A percentile compares a stretch with the other conserved stretches of the same genome.
phyloP scores from a whole-genome alignment of 108 stramenopile genomes.

The Fragilaria radians region DNA sequence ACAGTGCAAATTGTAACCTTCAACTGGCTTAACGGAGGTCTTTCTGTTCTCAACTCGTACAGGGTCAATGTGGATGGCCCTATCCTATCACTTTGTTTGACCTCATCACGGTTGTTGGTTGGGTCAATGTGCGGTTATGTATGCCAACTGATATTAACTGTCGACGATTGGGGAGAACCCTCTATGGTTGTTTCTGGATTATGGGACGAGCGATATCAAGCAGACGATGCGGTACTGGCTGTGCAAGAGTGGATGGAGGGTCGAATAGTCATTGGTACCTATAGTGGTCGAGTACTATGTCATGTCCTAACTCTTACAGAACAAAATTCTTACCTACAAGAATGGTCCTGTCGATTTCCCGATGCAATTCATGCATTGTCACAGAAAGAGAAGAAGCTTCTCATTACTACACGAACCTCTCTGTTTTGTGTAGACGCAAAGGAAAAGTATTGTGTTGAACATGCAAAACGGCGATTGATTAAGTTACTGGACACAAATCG shows the following conservation, averaged over 20 bases:
- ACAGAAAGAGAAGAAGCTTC: not conserved
- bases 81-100: conserved; percentile 19
- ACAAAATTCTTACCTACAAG: not conserved
- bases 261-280: conserved; percentile 28
- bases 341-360: conserved; percentile 35
- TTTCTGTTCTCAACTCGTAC: conserved; percentile 14
- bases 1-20: conserved; percentile 31
- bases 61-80: conserved; percentile 41
- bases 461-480: conserved; percentile 1
- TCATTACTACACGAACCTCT: conserved; percentile 21
- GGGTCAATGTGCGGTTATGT: conserved; percentile 53
- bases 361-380: conserved; percentile 35
- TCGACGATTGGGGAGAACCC: conserved; percentile 26
- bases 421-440: not conserved
- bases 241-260: conserved; percentile 20
- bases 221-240: conserved; percentile 41
- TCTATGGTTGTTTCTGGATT: conserved; percentile 28
- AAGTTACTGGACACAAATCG: conserved; percentile 8
- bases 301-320: not conserved
- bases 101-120: conserved; percentile 12
- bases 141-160: conserved; percentile 12
- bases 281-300: conserved; percentile 14
- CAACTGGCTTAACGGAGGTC: not conserved
- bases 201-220: conserved; percentile 8
- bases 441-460: conserved; percentile 12